Evolutionary conservation across 78 protist species (phyloP).

Genomic region (Dictyostelium citrinum): DNA sequence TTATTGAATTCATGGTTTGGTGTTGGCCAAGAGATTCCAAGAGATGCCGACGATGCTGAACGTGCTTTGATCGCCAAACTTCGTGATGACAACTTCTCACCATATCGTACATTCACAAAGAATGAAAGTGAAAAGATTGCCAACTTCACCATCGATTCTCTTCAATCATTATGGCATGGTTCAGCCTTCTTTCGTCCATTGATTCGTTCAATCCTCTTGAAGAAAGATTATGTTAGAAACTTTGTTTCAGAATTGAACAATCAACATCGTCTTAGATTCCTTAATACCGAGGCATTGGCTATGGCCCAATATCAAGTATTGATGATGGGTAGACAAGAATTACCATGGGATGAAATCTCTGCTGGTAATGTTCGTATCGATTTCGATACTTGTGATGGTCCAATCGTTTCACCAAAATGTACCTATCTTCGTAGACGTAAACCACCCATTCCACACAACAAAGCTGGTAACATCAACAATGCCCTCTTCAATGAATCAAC

Average conservation of each 20-base stretch:
- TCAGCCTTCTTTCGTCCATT: constrained; percentile 58
- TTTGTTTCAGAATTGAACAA: constrained; percentile 30
- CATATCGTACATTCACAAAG: constrained; percentile 46
- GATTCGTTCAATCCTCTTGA: constrained; percentile 31
- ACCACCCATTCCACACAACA: constrained; percentile 82
- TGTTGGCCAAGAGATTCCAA: not conserved
- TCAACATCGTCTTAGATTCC: constrained; percentile 53
- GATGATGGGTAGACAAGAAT: constrained; percentile 76
- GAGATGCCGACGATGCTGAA: constrained; percentile 49
- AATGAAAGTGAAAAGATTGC: constrained; percentile 36
- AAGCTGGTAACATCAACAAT: constrained; percentile 76
- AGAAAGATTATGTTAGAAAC: constrained; percentile 59
- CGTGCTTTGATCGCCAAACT: constrained; percentile 30
- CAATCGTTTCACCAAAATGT: constrained; percentile 54
- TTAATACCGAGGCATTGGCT: constrained; percentile 49
- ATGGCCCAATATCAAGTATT: constrained; percentile 71
- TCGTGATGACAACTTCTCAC: constrained; percentile 71
- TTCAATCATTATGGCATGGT: constrained; percentile 78
- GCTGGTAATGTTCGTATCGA: constrained; percentile 75
- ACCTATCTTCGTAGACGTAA: constrained; percentile 74
- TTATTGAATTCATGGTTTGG: constrained; percentile 42
- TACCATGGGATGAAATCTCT: constrained; percentile 64
- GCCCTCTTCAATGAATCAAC: constrained; percentile 73
- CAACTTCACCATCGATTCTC: constrained; percentile 39
- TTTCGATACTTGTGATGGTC: constrained; percentile 46